A percentile compares a stretch with the other conserved stretches of the same genome.
Evolutionary conservation across 495 filamentous ascomycete genomes (phyloP).

Genomic region (Cudoniella acicularis): DNA sequence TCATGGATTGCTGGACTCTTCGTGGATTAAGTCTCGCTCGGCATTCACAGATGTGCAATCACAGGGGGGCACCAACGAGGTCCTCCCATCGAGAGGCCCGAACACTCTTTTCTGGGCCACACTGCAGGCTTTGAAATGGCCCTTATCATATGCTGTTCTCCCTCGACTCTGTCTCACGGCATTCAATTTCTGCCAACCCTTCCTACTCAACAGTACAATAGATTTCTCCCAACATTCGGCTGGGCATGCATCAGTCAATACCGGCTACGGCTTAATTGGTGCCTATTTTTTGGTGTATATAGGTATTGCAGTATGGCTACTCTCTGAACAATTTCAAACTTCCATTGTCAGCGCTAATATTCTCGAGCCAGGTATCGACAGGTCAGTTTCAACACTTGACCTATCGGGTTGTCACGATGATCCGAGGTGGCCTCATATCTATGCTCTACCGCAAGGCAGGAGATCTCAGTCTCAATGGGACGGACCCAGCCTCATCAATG

Average conservation of each 20-base stretch:
- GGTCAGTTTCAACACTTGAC: background rate
- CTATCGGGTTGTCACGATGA: background rate
- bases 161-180: slow-evolving; percentile 45
- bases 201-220: slow-evolving; percentile 41
- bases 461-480: background rate
- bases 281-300: slow-evolving; percentile 58
- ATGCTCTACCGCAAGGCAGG: background rate
- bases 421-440: background rate
- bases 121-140: slow-evolving; percentile 30
- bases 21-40: background rate
- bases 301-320: slow-evolving; percentile 39
- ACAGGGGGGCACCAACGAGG: background rate
- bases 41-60: background rate
- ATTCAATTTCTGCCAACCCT: slow-evolving; percentile 61
- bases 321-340: background rate
- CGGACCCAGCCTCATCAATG: slow-evolving; percentile 26
- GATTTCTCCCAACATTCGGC: slow-evolving; percentile 28
- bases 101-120: background rate
- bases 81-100: background rate
- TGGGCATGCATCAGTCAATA: background rate
- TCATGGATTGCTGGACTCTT: background rate
- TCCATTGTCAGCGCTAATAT: background rate
- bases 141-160: background rate
- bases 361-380: background rate
- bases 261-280: slow-evolving; percentile 59